Evolutionary conservation across 2,329 filamentous ascomycete genomes (phyloP).

Genomic region (Ceratocystiopsis minuta): DNA sequence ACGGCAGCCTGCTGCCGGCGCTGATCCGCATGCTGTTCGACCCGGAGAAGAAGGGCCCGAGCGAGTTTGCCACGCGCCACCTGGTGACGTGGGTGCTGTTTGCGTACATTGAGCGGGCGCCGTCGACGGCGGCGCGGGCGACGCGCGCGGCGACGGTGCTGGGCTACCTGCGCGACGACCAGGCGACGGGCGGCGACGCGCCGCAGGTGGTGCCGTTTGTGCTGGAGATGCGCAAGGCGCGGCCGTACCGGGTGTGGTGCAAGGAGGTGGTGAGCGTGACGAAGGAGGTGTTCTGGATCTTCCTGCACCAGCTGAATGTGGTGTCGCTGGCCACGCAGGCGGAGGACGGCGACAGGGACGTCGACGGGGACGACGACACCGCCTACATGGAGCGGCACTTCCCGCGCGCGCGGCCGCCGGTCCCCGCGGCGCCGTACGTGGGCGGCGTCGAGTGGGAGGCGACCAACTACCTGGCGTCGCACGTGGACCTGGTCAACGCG

Average conservation of each 20-base stretch:
- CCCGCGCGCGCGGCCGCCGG: constrained; percentile 69
- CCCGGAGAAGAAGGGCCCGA: constrained; percentile 93
- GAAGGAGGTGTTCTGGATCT: constrained; percentile 99
- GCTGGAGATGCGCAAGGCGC: constrained; percentile 66
- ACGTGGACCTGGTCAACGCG: constrained; percentile 84
- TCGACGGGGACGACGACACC: constrained; percentile 13
- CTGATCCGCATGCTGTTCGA: constrained; percentile 83
- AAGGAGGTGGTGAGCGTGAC: constrained; percentile 85
- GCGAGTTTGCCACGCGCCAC: constrained; percentile 83
- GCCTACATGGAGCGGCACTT: constrained; percentile 57
- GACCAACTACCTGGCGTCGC: constrained; percentile 84
- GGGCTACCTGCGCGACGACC: constrained; percentile 61
- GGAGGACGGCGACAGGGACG: no score
- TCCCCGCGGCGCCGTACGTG: constrained; percentile 87
- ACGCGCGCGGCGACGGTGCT: constrained; percentile 57
- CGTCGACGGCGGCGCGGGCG: constrained; percentile 38
- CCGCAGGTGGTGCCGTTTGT: constrained; percentile 64
- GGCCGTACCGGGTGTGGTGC: constrained; percentile 86
- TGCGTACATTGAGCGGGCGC: constrained; percentile 60
- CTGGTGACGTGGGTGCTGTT: constrained; percentile 82
- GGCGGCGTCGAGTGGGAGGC: constrained; percentile 98
- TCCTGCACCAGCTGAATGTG: constrained; percentile 84
- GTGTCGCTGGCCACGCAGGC: constrained; percentile 33
- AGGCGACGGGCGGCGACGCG: constrained; percentile 41
- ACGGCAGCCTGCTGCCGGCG: constrained; percentile 66